Base-by-base conservation (phyloP, 768 basidiomycete genomes). In the Rhodotorula taiwanensis region DNA sequence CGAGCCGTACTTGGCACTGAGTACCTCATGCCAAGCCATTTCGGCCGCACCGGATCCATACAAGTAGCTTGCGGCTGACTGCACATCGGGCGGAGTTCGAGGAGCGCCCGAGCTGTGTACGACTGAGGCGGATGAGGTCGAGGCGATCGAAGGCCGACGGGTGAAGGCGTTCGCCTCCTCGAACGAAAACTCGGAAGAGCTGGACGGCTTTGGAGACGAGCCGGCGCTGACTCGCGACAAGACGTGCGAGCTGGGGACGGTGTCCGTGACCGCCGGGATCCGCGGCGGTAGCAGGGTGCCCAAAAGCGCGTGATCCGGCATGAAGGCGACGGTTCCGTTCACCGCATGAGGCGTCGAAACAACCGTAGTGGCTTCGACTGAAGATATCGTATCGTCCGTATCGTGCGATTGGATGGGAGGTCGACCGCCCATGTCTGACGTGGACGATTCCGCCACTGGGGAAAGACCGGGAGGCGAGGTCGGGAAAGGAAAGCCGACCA, bases 11-110 rank as follows among this genome's bases (percentile, higher is more conserved):
- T 31, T 25, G 0, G 43, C 56, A 14, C 52, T 45, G 25, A 68
- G 43, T 6, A 68, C 53, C 4, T 68, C 67, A 49, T 60, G 62
- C 67, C 67, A 68, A 1, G 67, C 67, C 21, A 60, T 54, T 16
- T 68, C 67, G 45, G 51, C 47, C 9, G 58, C 58, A 5, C 41
- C 39, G 5, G 66, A 53, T 16, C 49, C 44, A 10, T 50, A 34
- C n/a, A 60, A 58, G 55, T 44, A 52, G 1, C 62, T 58, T 2
- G 39, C 45, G 0, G 62, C 53, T 23, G 52, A 57, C 42, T 55
- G 42, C 20, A 30, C 31, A 18, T 68, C 67, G 27, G 67, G 67
- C 14, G 67, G 67, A 9, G 67, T 68, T 33, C 64, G 59, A 1
- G 58, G 66, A 1, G 52, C 21, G 20, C 15, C 36, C 28, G 27